Percentiles rank a stretch among this genome's conserved stretches.
Conservation (phyloP, 2,329 filamentous ascomycete genomes). For the Pyricularia sp. region DNA sequence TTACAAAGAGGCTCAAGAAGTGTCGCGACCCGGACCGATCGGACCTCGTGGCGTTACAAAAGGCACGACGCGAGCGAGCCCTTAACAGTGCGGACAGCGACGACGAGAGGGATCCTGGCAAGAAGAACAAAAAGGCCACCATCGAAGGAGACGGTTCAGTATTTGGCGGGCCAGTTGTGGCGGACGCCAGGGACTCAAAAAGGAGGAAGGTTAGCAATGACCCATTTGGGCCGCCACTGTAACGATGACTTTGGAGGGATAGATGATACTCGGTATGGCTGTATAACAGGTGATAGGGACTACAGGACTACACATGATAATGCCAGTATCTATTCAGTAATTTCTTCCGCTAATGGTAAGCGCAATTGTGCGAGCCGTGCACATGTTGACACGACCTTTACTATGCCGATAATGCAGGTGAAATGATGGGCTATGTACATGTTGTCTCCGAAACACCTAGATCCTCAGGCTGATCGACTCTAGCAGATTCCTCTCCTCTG, state of each 20-base stretch:
- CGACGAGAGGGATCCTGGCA: slow-evolving; percentile 6
- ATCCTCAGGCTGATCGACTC: background rate
- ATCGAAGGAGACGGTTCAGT: slow-evolving; percentile 31
- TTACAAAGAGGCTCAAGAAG: slow-evolving; percentile 61
- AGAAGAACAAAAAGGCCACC: slow-evolving; percentile 24
- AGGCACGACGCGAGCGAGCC: slow-evolving; percentile 48
- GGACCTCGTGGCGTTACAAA: slow-evolving; percentile 61
- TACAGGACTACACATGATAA: background rate
- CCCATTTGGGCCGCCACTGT: slow-evolving; percentile 36
- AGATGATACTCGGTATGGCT: background rate
- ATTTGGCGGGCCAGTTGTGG: slow-evolving; percentile 28
- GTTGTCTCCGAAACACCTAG: background rate
- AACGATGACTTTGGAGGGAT: slow-evolving; percentile 6
- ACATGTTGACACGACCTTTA: background rate
- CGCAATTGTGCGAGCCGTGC: background rate
- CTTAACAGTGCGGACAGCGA: slow-evolving; percentile 22
- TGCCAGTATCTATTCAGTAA: background rate
- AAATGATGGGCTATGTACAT: background rate
- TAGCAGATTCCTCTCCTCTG: background rate
- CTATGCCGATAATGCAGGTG: background rate
- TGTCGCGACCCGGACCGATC: slow-evolving; percentile 67
- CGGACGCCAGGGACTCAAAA: slow-evolving; percentile 29
- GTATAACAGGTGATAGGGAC: background rate
- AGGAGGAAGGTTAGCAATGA: slow-evolving; percentile 35
- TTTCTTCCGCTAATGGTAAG: background rate